Base-by-base conservation (phyloP, 805 yeast species). In the Metahyphopichia silvanorum region DNA sequence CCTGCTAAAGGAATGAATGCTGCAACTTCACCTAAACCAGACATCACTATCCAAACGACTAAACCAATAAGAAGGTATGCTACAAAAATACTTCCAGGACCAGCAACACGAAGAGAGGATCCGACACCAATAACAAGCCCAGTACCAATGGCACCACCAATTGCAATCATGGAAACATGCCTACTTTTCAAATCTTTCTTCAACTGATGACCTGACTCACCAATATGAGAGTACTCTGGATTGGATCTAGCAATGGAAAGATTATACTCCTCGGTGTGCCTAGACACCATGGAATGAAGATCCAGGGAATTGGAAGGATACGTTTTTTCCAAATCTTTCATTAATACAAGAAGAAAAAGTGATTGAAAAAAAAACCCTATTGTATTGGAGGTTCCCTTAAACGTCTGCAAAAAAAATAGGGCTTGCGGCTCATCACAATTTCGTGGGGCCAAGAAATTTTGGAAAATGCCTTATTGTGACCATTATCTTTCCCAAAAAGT, bases 111-210 rank as follows among this genome's bases (percentile, higher is more conserved):
- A 38, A 82, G 60, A 1, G 83, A 76, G 26, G 69, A 57, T 33
- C 85, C 86, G 3, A 82, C 71, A 37, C 84, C 85, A 33, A 81
- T 72, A 40, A 81, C 78, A 35, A 79, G 56, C 50, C 85, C 86
- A 5, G 93, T 81, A 50, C 95, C 96, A 38, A 86, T 81, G 32
- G 91, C 82, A 34, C 93, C 88, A 37, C 93, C 93, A 34, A 86
- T 68, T 24, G 94, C 87, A 48, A 86, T 82, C 77, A 84, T 76
- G 39, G 77, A 72, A 39, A 81, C 74, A 43, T 82, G 88, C 51
- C 68, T 58, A 27, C 60, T 43, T 41, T 62, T 62, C 45, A 66
- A 57, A 9, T 64, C 55, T 37, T 68, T 46, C 34, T 65, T 24
- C 12, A 24, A 24, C 12, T 24, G 26, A 14, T 24, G 26, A 11